phyloP scores from a whole-genome alignment of 208 protist genomes.

The Phytomonas francai region DNA sequence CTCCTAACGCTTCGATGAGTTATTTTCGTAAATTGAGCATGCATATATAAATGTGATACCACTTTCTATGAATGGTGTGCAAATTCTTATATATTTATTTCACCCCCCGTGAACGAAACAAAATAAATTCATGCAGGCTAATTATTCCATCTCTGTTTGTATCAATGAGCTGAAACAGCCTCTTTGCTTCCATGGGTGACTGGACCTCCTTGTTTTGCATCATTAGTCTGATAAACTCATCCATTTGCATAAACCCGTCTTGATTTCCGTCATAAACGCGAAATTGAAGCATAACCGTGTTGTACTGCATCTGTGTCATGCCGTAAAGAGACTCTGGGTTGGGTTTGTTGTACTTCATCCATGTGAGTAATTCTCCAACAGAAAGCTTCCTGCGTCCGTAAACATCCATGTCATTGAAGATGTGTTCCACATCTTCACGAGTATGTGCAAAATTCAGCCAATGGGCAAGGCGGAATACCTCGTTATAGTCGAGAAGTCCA shows the following conservation, averaged over 20 bases:
- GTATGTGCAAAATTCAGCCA: conserved; percentile 79
- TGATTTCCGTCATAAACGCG: conserved; percentile 63
- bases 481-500: conserved; percentile 37
- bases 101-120: conserved; percentile 31
- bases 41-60: conserved; percentile 1
- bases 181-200: conserved; percentile 18
- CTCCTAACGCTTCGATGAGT: background rate
- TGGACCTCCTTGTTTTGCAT: conserved; percentile 37
- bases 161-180: conserved; percentile 61
- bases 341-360: conserved; percentile 64
- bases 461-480: conserved; percentile 53
- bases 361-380: conserved; percentile 68
- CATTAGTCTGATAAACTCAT: conserved; percentile 57
- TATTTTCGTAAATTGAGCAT: background rate
- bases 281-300: conserved; percentile 86
- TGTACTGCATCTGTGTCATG: conserved; percentile 71
- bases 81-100: conserved; percentile 10
- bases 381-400: conserved; percentile 48
- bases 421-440: conserved; percentile 52
- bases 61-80: background rate
- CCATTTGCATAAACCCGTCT: conserved; percentile 43
- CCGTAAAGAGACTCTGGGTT: conserved; percentile 68
- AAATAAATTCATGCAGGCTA: conserved; percentile 73
- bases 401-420: conserved; percentile 74
- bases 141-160: conserved; percentile 30